Conservation (phyloP, 148 eudicot species). For the Fagopyrum tataricum region DNA sequence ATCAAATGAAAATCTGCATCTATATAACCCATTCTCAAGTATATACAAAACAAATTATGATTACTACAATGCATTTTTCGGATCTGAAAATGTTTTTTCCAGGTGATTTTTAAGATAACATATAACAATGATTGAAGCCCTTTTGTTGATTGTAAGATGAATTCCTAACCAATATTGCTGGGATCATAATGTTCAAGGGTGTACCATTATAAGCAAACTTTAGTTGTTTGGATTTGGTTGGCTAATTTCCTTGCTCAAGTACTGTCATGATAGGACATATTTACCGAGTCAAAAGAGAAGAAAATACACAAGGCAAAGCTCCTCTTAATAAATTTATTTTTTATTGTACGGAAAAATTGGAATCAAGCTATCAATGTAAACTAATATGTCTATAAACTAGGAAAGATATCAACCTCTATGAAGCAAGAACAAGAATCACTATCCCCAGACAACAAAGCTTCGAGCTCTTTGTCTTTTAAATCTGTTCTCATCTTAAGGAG, state of each 20-base stretch:
- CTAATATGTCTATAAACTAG: background rate
- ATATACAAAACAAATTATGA: background rate
- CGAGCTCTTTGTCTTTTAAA: slow-evolving; percentile 83
- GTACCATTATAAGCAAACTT: background rate
- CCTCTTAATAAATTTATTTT: background rate
- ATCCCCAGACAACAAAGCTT: slow-evolving; percentile 85
- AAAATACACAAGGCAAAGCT: background rate
- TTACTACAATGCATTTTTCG: background rate
- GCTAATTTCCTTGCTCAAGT: no score
- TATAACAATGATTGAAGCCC: background rate
- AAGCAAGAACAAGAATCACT: slow-evolving; percentile 89
- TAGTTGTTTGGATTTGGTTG: background rate
- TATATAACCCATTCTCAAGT: background rate
- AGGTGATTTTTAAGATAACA: background rate
- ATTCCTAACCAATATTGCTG: background rate
- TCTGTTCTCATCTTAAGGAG: slow-evolving; percentile 61
- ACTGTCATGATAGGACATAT: background rate
- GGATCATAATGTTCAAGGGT: background rate
- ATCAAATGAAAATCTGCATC: background rate
- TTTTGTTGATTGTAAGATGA: background rate
- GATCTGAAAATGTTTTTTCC: no score
- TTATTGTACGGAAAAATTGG: background rate
- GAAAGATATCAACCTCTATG: slow-evolving; percentile 55
- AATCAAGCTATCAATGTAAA: background rate
- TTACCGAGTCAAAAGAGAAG: background rate